A percentile compares a stretch with the other conserved stretches of the same genome.
These are phyloP conservation scores for Cardamine chenopodiifolia DNA, from an alignment of 345 rosid genomes.

Conservation along the genomic window DNA sequence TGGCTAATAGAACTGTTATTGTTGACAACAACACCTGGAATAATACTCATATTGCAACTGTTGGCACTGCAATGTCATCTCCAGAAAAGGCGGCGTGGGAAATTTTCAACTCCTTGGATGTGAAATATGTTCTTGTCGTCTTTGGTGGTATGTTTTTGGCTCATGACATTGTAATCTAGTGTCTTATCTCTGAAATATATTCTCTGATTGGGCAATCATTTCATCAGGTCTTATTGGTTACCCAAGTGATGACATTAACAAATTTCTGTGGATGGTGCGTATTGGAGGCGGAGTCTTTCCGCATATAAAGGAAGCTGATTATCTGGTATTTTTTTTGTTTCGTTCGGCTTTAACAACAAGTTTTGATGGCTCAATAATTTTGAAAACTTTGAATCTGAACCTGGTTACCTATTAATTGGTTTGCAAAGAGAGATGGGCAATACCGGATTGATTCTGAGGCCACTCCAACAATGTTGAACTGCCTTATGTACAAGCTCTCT, in stretches of 20 bases:
- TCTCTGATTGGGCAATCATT: conserved; percentile 43
- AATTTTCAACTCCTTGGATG: conserved; percentile 94
- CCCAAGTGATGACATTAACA: conserved; percentile 97
- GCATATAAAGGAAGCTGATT: conserved; percentile 96
- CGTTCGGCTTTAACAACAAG: not conserved
- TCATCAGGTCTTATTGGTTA: conserved; percentile 91
- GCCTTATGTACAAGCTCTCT: conserved; percentile 95
- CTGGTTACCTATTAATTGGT: conserved; percentile 3
- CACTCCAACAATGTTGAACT: conserved; percentile 91
- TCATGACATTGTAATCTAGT: conserved; percentile 22
- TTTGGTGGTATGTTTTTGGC: conserved; percentile 80
- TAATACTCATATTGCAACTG: conserved; percentile 99
- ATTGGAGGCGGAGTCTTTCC: conserved; percentile 99
- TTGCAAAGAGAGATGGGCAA: conserved; percentile 84
- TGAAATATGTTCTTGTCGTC: conserved; percentile 95
- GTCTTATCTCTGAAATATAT: not conserved
- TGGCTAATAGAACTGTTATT: conserved; percentile 98
- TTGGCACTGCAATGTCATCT: conserved; percentile 99
- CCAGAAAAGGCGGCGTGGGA: conserved; percentile 99
- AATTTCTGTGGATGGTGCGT: conserved; percentile 99
- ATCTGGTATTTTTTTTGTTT: conserved; percentile 55
- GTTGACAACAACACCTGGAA: conserved; percentile 99
- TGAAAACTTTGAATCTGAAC: conserved; percentile 18
- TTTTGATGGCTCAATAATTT: conserved; percentile 8
- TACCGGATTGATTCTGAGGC: conserved; percentile 95